Percentiles rank a stretch among this genome's conserved stretches.
Evolutionary conservation across 2,329 filamentous ascomycete genomes (phyloP).

Genomic region (Neofusicoccum kwambonambiense): DNA sequence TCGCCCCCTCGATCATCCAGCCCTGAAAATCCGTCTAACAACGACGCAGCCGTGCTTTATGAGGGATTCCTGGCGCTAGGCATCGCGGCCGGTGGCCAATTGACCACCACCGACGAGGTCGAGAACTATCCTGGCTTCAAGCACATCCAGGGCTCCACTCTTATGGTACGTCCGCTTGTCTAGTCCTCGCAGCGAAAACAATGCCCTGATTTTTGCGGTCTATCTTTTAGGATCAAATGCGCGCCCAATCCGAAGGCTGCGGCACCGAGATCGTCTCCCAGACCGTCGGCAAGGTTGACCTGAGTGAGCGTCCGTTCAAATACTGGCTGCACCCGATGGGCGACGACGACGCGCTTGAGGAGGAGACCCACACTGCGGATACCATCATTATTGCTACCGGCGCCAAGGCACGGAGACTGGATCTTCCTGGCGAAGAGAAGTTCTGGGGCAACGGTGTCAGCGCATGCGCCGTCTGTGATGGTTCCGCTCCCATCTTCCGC

Average conservation of each 20-base stretch:
- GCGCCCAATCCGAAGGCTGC: slow-evolving; percentile 83
- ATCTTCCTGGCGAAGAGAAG: slow-evolving; percentile 83
- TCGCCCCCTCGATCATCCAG: slow-evolving; percentile 18
- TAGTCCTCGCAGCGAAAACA: neutral
- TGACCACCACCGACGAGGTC: slow-evolving; percentile 96
- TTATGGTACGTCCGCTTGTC: slow-evolving; percentile 64
- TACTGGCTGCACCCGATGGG: slow-evolving; percentile 75
- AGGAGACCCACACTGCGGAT: slow-evolving; percentile 78
- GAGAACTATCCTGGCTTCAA: slow-evolving; percentile 98
- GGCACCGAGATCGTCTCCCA: slow-evolving; percentile 92
- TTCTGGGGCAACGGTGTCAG: slow-evolving; percentile 98
- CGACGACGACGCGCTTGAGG: slow-evolving; percentile 71
- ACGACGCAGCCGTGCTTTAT: slow-evolving; percentile 73
- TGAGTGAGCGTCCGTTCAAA: slow-evolving; percentile 80
- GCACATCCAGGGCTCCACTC: slow-evolving; percentile 77
- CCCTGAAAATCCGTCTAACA: slow-evolving; percentile 23
- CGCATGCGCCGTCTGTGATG: slow-evolving; percentile 96
- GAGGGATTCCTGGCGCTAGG: slow-evolving; percentile 98
- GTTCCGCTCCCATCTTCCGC: slow-evolving; percentile 94
- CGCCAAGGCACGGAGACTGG: slow-evolving; percentile 81
- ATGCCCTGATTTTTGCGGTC: slow-evolving; percentile 21
- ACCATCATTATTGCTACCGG: slow-evolving; percentile 92
- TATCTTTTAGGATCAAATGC: slow-evolving; percentile 72
- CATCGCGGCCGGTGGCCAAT: slow-evolving; percentile 91
- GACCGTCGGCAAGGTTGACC: slow-evolving; percentile 85